phyloP scores from a whole-genome alignment of 805 yeast genomes.

The Candida lessepsii region DNA sequence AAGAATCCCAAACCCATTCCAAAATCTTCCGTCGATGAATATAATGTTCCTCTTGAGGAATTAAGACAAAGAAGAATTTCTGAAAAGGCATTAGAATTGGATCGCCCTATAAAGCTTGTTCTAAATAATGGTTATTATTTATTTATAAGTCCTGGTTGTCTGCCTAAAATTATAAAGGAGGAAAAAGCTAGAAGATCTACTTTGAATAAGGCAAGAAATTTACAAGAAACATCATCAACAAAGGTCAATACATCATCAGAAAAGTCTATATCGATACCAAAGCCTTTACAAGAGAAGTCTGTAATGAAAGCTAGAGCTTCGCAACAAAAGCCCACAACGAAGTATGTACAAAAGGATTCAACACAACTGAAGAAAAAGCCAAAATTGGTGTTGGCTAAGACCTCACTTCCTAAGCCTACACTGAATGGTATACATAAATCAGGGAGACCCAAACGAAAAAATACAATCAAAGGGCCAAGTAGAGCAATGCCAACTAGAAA shows the following conservation, averaged over 20 bases:
- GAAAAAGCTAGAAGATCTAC: neutral
- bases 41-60: slow-evolving; percentile 22
- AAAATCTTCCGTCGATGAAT: slow-evolving; percentile 13
- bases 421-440: slow-evolving; percentile 3
- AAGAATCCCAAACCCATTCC: slow-evolving; percentile 15
- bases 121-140: slow-evolving; percentile 39
- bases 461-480: too few species aligned
- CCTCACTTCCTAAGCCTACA: too few species aligned
- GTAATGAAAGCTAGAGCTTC: too few species aligned
- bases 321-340: too few species aligned
- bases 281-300: too few species aligned
- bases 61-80: slow-evolving; percentile 22
- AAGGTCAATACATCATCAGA: too few species aligned
- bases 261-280: too few species aligned
- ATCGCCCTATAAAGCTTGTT: slow-evolving; percentile 35
- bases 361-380: too few species aligned
- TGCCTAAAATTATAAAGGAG: slow-evolving; percentile 20
- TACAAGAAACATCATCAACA: too few species aligned
- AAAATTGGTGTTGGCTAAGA: too few species aligned
- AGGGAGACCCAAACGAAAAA: neutral
- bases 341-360: too few species aligned
- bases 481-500: neutral
- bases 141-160: slow-evolving; percentile 37
- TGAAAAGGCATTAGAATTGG: slow-evolving; percentile 27
- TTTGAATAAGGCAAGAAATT: neutral